phyloP scores from a whole-genome alignment of 176 grass and related monocot species.

The Rhynchospora pubera region DNA sequence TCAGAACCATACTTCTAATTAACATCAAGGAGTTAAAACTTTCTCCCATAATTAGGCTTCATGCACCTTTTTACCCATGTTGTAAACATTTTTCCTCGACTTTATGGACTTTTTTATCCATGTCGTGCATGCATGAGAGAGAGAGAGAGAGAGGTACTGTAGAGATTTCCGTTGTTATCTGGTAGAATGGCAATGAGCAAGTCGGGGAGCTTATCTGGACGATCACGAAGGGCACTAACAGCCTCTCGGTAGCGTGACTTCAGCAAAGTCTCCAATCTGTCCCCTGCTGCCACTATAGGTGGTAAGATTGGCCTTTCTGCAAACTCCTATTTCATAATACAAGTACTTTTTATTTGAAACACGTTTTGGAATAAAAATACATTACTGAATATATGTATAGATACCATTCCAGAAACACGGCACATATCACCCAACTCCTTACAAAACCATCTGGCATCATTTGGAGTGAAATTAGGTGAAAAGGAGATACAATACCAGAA shows the following conservation, averaged over 20 bases:
- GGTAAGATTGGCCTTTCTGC: conserved; percentile 14
- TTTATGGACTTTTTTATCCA: no score
- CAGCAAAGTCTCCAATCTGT: conserved; percentile 16
- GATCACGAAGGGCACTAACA: conserved; percentile 10
- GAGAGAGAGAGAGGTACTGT: background rate
- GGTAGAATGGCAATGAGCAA: conserved; percentile 35
- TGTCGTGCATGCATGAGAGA: no score
- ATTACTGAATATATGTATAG: background rate
- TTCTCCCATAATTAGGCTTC: no score
- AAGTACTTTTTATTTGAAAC: background rate
- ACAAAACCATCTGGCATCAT: conserved; percentile 29
- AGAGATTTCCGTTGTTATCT: conserved; percentile 29
- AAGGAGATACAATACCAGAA: conserved; percentile 59
- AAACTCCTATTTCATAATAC: conserved; percentile 18
- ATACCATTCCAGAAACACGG: conserved; percentile 51
- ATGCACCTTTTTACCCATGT: no score
- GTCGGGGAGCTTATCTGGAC: conserved; percentile 10
- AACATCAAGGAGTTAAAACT: no score
- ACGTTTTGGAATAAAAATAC: background rate
- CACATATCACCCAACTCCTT: conserved; percentile 38
- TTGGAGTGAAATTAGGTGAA: conserved; percentile 30
- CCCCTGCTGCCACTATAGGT: background rate
- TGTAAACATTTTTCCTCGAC: no score
- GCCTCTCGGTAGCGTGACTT: conserved; percentile 21
- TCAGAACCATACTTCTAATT: no score